Percentiles rank a stretch among this genome's conserved stretches.
These are phyloP conservation scores for Ganoderma multipileum DNA, from an alignment of 1,284 basidiomycete genomes.

Conservation along the genomic window DNA sequence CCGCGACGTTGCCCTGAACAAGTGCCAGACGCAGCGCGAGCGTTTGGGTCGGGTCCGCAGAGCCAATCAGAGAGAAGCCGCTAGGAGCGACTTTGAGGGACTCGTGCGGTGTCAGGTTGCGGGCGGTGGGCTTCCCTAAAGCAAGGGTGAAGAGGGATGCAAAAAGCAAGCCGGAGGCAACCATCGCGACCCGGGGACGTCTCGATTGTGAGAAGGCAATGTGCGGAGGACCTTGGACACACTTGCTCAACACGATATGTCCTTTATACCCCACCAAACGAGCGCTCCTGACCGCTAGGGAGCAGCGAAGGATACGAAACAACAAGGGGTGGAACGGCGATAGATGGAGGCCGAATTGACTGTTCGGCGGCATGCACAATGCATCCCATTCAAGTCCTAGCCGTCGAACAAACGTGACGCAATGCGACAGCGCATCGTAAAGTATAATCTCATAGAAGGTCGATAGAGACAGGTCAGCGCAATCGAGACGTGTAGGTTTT, in stretches of 20 bases:
- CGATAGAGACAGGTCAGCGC: no score
- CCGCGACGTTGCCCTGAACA: conserved; percentile 41
- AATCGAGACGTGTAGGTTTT: no score
- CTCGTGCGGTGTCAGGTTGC: conserved; percentile 41
- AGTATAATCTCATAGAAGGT: no score
- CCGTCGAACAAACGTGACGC: no score
- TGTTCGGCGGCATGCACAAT: no score
- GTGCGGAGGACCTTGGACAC: background rate
- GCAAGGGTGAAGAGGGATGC: conserved; percentile 36
- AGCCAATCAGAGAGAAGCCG: conserved; percentile 38
- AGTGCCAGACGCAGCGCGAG: conserved; percentile 45
- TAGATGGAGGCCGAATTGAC: no score
- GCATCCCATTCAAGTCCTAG: no score
- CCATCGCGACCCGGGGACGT: conserved; percentile 25
- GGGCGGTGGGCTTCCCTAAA: conserved; percentile 35
- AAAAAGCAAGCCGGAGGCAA: conserved; percentile 31
- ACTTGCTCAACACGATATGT: background rate
- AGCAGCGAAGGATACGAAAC: no score
- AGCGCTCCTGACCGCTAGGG: no score
- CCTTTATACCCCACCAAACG: background rate
- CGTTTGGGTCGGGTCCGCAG: conserved; percentile 35
- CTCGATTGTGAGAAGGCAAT: background rate
- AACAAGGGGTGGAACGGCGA: no score
- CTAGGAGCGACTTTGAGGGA: conserved; percentile 32
- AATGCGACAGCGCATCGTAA: no score